These are phyloP conservation scores for Trichosporon inkin DNA, from an alignment of 1,284 basidiomycete genomes.

Conservation along the genomic window DNA sequence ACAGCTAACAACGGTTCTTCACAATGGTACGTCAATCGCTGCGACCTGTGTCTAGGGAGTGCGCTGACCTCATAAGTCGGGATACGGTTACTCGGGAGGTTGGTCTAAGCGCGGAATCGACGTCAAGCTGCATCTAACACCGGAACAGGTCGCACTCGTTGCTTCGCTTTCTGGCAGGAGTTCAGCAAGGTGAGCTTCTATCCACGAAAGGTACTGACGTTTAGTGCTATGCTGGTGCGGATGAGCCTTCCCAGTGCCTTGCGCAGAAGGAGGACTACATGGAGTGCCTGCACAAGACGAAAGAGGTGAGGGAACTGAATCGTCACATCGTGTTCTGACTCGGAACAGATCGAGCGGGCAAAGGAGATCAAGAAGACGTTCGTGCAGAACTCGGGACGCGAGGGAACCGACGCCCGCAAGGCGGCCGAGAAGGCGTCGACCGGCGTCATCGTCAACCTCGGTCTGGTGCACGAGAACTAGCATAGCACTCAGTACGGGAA, in stretches of 20 bases:
- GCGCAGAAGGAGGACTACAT: conserved; percentile 80
- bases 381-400: conserved; percentile 62
- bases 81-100: conserved; percentile 67
- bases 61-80: conserved; percentile 50
- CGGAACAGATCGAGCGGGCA: conserved; percentile 63
- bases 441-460: conserved; percentile 68
- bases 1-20: background rate
- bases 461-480: conserved; percentile 56
- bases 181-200: conserved; percentile 63
- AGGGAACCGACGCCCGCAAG: conserved; percentile 66
- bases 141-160: conserved; percentile 70
- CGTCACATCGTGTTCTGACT: background rate
- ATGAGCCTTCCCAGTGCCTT: conserved; percentile 68
- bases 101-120: conserved; percentile 22
- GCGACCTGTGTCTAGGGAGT: background rate
- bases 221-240: conserved; percentile 82
- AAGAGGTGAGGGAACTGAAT: conserved; percentile 63
- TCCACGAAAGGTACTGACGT: background rate
- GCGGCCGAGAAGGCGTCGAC: conserved; percentile 67
- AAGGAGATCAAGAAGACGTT: conserved; percentile 70
- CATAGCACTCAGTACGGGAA: background rate
- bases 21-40: background rate
- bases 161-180: conserved; percentile 90
- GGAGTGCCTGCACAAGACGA: conserved; percentile 85
- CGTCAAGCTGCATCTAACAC: background rate